phyloP scores from a whole-genome alignment of 371 early-diverging fungal genomes.

The Mucor plumbeus region DNA sequence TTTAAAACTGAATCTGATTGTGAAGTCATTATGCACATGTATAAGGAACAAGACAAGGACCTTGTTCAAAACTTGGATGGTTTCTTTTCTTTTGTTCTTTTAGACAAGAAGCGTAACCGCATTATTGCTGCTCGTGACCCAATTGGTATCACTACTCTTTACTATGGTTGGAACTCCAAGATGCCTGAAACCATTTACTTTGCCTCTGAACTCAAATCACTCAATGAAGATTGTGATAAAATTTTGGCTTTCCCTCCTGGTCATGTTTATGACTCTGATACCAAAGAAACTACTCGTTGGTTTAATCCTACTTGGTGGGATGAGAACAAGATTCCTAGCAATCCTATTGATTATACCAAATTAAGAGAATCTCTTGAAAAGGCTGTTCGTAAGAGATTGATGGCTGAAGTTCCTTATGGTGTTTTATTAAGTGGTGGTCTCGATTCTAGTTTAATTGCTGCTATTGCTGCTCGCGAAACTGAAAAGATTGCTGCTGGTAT shows the following conservation, averaged over 20 bases:
- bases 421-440: slow-evolving; percentile 94
- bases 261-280: slow-evolving; percentile 82
- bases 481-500: slow-evolving; percentile 13
- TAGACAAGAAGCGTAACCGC: slow-evolving; percentile 82
- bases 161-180: slow-evolving; percentile 85
- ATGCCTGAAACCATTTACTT: slow-evolving; percentile 90
- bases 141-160: slow-evolving; percentile 96
- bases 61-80: slow-evolving; percentile 87
- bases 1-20: slow-evolving; percentile 97
- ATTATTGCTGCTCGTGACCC: slow-evolving; percentile 94
- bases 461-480: slow-evolving; percentile 68
- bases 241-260: slow-evolving; percentile 96
- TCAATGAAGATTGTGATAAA: slow-evolving; percentile 93
- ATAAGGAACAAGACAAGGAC: slow-evolving; percentile 81
- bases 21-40: slow-evolving; percentile 93
- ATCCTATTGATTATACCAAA: slow-evolving; percentile 59
- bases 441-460: slow-evolving; percentile 92
- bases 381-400: slow-evolving; percentile 92
- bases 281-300: slow-evolving; percentile 78
- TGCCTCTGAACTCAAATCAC: slow-evolving; percentile 91
- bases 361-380: slow-evolving; percentile 82
- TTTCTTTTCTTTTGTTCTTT: slow-evolving; percentile 92
- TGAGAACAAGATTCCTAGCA: slow-evolving; percentile 57
- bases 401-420: slow-evolving; percentile 97
- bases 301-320: slow-evolving; percentile 93